These are phyloP conservation scores for Verbascum thapsus DNA, from an alignment of 257 asterid genomes.

Conservation along the genomic window DNA sequence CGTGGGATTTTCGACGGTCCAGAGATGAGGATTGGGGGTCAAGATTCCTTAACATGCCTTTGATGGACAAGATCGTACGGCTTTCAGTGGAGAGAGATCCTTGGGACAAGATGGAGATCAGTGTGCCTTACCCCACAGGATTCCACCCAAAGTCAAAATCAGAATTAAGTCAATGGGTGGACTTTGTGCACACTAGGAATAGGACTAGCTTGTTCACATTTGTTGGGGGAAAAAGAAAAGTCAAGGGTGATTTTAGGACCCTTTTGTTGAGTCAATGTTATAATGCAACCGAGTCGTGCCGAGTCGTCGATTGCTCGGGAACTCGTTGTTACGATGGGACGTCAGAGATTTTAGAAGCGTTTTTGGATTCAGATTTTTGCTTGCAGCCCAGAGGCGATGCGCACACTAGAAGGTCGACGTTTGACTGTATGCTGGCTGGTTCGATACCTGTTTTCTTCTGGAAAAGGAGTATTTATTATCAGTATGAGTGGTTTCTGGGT, in stretches of 20 bases:
- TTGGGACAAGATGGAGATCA: constrained; percentile 56
- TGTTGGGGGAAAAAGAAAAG: constrained; percentile 50
- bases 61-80: constrained; percentile 43
- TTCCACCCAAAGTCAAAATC: constrained; percentile 53
- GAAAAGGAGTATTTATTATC: constrained; percentile 39
- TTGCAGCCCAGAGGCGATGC: constrained; percentile 52
- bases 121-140: constrained; percentile 74
- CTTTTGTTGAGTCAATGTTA: constrained; percentile 41
- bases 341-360: constrained; percentile 48
- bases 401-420: constrained; percentile 42
- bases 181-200: constrained; percentile 30
- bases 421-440: constrained; percentile 55
- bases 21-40: constrained; percentile 57
- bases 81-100: constrained; percentile 48
- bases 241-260: constrained; percentile 49
- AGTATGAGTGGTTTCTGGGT: constrained; percentile 44
- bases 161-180: constrained; percentile 43
- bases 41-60: constrained; percentile 55
- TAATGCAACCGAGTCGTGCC: constrained; percentile 44
- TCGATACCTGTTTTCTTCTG: constrained; percentile 52
- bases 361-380: constrained; percentile 46
- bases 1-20: constrained; percentile 65
- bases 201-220: constrained; percentile 51
- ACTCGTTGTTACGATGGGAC: constrained; percentile 55
- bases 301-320: constrained; percentile 57